Conservation (phyloP, 495 filamentous ascomycete species). For the Neurospora sp. region DNA sequence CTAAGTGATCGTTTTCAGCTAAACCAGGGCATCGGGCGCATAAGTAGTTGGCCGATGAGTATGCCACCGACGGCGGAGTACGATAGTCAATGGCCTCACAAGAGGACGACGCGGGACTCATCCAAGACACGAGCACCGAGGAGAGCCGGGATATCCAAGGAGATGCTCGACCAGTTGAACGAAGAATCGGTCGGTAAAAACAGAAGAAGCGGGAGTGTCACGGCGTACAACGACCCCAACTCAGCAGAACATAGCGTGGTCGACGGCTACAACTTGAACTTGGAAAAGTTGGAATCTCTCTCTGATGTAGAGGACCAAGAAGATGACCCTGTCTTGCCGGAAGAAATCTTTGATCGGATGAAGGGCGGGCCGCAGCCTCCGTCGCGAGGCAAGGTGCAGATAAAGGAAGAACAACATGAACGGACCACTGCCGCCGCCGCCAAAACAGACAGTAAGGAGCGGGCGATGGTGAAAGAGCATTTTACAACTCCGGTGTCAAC, state of each 20-base stretch:
- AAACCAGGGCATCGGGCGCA: not conserved
- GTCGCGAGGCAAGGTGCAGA: not conserved
- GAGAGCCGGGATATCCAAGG: not conserved
- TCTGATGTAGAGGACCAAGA: not conserved
- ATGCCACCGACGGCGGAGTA: not conserved
- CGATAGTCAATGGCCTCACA: not conserved
- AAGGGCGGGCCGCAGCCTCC: not conserved
- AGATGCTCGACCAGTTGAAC: not conserved
- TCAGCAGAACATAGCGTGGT: not conserved
- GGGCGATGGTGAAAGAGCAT: not conserved
- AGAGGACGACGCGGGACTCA: not conserved
- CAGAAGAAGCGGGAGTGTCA: not conserved
- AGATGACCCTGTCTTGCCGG: not conserved
- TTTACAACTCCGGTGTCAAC: not conserved
- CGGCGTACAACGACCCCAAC: not conserved
- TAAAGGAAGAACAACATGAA: not conserved
- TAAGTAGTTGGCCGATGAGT: not conserved
- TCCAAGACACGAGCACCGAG: not conserved
- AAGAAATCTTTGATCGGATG: not conserved
- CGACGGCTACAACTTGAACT: not conserved
- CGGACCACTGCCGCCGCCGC: not conserved
- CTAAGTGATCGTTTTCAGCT: not conserved
- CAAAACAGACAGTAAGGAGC: not conserved
- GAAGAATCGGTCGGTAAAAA: not conserved
- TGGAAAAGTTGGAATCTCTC: not conserved